phyloP scores from a whole-genome alignment of 2,329 filamentous ascomycete species.

The Xylariaceae sp. region DNA sequence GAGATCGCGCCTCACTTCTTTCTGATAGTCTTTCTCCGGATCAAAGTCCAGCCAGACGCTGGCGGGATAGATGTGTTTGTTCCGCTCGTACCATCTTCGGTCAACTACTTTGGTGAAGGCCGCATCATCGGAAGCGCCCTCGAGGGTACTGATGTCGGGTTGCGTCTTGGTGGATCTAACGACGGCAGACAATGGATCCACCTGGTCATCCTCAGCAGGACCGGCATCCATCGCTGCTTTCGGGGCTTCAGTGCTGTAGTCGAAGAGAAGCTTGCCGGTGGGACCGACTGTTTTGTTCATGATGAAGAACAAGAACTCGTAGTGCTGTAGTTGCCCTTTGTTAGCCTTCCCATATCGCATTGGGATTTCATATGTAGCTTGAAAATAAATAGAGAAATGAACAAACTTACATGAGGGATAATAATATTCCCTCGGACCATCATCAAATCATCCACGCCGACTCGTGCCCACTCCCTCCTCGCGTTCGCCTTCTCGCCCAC shows the following conservation, averaged over 20 bases:
- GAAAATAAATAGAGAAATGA: no score
- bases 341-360: constrained; percentile 19
- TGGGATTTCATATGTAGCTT: constrained; percentile 5
- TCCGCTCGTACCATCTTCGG: constrained; percentile 92
- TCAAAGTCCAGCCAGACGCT: constrained; percentile 97
- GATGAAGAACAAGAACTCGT: constrained; percentile 96
- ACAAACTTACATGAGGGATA: constrained; percentile 86
- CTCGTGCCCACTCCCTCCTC: constrained; percentile 83
- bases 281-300: constrained; percentile 81
- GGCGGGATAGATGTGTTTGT: constrained; percentile 97
- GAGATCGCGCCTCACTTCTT: constrained; percentile 76
- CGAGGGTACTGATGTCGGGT: constrained; percentile 59
- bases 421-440: constrained; percentile 89
- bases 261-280: constrained; percentile 74
- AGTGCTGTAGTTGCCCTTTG: constrained; percentile 65
- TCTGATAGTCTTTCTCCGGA: constrained; percentile 81
- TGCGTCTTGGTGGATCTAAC: constrained; percentile 43
- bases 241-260: constrained; percentile 64
- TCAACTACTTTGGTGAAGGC: constrained; percentile 91
- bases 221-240: constrained; percentile 12
- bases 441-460: constrained; percentile 95
- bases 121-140: constrained; percentile 79
- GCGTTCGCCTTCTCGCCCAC: constrained; percentile 71
- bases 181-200: constrained; percentile 44
- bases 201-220: constrained; percentile 17